Evolutionary conservation across 2,329 filamentous ascomycete genomes (phyloP).

Genomic region (Pseudocercospora pini-densiflorae): DNA sequence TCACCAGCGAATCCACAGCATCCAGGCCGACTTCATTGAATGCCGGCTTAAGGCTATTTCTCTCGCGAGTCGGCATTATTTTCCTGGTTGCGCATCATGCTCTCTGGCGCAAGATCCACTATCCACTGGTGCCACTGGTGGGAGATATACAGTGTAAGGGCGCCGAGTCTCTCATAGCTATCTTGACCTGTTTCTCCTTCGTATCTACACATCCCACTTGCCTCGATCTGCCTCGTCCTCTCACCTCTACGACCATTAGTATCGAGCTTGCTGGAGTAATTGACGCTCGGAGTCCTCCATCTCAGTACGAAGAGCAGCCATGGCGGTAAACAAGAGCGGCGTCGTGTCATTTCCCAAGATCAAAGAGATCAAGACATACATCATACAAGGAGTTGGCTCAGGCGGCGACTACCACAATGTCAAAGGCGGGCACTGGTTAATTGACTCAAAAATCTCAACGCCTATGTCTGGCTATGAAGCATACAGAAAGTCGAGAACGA

Average conservation of each 20-base stretch:
- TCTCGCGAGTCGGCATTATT: slow-evolving; percentile 17
- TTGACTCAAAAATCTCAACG: slow-evolving; percentile 90
- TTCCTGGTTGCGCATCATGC: slow-evolving; percentile 6
- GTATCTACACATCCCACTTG: background rate
- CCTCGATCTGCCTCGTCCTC: background rate
- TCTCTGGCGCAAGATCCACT: slow-evolving; percentile 10
- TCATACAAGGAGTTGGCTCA: slow-evolving; percentile 67
- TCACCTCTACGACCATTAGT: too few species aligned
- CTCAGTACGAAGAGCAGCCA: slow-evolving; percentile 20
- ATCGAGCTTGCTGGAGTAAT: background rate
- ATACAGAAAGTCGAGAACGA: slow-evolving; percentile 84
- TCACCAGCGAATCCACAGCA: slow-evolving; percentile 17
- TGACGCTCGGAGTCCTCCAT: background rate
- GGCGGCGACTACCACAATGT: slow-evolving; percentile 95
- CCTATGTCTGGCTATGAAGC: slow-evolving; percentile 89
- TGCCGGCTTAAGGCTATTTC: slow-evolving; percentile 1
- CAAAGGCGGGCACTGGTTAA: slow-evolving; percentile 73
- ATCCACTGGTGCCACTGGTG: slow-evolving; percentile 2
- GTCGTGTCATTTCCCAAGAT: slow-evolving; percentile 71
- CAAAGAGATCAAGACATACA: slow-evolving; percentile 73
- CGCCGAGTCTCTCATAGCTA: slow-evolving; percentile 5
- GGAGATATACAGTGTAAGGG: slow-evolving; percentile 15
- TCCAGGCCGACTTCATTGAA: slow-evolving; percentile 7
- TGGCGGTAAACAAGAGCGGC: slow-evolving; percentile 38
- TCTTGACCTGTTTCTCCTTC: slow-evolving; percentile 6